These are phyloP conservation scores for Candida boidinii DNA, from an alignment of 805 yeast species.

Conservation along the genomic window DNA sequence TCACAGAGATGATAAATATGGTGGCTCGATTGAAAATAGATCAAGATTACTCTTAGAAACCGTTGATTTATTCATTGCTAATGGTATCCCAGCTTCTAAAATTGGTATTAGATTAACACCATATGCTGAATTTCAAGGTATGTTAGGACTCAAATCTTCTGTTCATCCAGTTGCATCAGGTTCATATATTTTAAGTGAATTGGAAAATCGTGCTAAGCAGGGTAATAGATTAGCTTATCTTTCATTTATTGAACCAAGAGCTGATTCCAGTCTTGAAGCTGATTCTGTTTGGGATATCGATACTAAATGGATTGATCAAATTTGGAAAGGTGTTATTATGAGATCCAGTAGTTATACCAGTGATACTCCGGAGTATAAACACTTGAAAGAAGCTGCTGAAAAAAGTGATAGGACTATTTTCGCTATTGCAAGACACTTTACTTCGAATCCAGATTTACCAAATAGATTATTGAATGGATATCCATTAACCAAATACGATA, in stretches of 20 bases:
- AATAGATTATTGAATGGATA: conserved; percentile 23
- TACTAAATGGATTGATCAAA: conserved; percentile 6
- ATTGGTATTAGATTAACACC: conserved; percentile 44
- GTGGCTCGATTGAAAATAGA: conserved; percentile 35
- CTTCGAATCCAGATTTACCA: conserved; percentile 30
- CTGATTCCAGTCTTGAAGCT: too few species aligned
- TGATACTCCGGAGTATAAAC: conserved; percentile 11
- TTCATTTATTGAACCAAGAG: conserved; percentile 13
- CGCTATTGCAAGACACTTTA: conserved; percentile 25
- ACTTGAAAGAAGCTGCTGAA: conserved; percentile 6
- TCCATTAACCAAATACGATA: conserved; percentile 24
- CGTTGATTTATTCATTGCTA: conserved; percentile 40
- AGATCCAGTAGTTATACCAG: conserved; percentile 10
- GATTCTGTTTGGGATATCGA: conserved; percentile 4
- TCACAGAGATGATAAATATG: conserved; percentile 34
- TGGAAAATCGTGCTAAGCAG: conserved; percentile 22
- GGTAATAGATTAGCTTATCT: conserved; percentile 6
- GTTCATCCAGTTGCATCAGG: conserved; percentile 22
- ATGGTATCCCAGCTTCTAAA: conserved; percentile 43
- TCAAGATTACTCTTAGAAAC: conserved; percentile 34
- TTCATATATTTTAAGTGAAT: conserved; percentile 25
- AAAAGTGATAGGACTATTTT: conserved; percentile 35
- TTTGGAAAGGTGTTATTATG: conserved; percentile 21
- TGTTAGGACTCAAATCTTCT: conserved; percentile 25
- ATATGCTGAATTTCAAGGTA: conserved; percentile 29